Conservation (phyloP, 116 monocot species). For the Thalassia testudinum region DNA sequence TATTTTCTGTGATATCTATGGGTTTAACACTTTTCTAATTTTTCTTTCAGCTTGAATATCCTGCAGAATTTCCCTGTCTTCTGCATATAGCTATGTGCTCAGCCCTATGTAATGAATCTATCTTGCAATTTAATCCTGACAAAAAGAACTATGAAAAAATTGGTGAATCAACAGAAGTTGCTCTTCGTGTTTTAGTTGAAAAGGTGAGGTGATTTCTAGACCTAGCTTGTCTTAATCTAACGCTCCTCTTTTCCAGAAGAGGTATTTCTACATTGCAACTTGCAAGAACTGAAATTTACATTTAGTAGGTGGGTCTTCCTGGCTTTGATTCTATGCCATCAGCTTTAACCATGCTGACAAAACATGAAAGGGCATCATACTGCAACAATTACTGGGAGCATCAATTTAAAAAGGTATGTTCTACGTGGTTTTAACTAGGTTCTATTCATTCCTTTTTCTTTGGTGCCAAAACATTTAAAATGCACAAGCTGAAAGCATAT, state of each 20-base stretch:
- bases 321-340: constrained; percentile 99
- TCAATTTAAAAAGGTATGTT: constrained; percentile 88
- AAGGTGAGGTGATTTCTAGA: constrained; percentile 35
- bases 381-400: constrained; percentile 97
- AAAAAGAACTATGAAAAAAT: constrained; percentile 93
- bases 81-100: constrained; percentile 99
- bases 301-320: constrained; percentile 91
- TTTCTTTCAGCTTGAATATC: constrained; percentile 74
- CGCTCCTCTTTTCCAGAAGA: too few relatives aligned
- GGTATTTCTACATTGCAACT: too few relatives aligned
- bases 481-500: too few relatives aligned
- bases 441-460: too few relatives aligned
- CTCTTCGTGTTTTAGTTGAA: constrained; percentile 88
- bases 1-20: not conserved
- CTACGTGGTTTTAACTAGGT: too few relatives aligned
- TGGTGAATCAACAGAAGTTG: constrained; percentile 99
- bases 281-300: constrained; percentile 1
- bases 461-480: too few relatives aligned
- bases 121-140: constrained; percentile 94
- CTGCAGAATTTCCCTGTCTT: constrained; percentile 90
- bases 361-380: constrained; percentile 92
- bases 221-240: too few relatives aligned
- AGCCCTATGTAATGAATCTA: constrained; percentile 96
- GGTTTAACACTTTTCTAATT: not conserved
- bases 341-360: constrained; percentile 78